Evolutionary conservation across 371 early-diverging fungal species (phyloP).

Genomic region (Capniomyces stellatus): DNA sequence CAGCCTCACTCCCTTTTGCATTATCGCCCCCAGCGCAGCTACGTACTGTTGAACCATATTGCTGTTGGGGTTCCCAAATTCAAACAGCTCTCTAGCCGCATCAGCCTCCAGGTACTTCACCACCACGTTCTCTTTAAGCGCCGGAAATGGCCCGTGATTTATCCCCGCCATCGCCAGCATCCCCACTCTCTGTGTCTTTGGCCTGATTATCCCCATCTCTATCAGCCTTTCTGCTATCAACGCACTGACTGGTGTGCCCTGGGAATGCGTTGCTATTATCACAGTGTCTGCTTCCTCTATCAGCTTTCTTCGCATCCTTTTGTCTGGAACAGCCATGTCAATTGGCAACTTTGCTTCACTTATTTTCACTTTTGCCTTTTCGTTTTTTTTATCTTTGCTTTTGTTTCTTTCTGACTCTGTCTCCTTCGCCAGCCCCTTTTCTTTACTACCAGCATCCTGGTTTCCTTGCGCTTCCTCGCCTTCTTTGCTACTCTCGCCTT

Average conservation of each 20-base stretch:
- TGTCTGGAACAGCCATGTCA: slow-evolving; percentile 6
- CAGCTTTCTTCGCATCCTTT: slow-evolving; percentile 6
- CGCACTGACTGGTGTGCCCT: slow-evolving; percentile 77
- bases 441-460: not conserved
- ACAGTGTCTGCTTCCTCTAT: slow-evolving; percentile 47
- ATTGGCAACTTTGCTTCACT: not conserved
- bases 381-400: not conserved
- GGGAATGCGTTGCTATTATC: slow-evolving; percentile 73
- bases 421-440: not conserved
- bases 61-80: slow-evolving; percentile 62
- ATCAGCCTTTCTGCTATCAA: slow-evolving; percentile 52
- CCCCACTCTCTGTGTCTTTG: slow-evolving; percentile 40
- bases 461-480: not conserved
- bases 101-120: slow-evolving; percentile 79
- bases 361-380: not conserved
- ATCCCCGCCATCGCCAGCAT: slow-evolving; percentile 85
- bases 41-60: slow-evolving; percentile 40
- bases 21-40: slow-evolving; percentile 41
- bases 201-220: slow-evolving; percentile 38
- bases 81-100: slow-evolving; percentile 79
- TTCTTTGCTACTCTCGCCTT: not conserved
- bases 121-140: slow-evolving; percentile 52
- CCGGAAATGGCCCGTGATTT: slow-evolving; percentile 74
- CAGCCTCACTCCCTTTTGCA: slow-evolving; percentile 44
- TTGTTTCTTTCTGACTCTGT: not conserved